Evolutionary conservation across 2,329 filamentous ascomycete species (phyloP).

Genomic region (Alternaria solani): DNA sequence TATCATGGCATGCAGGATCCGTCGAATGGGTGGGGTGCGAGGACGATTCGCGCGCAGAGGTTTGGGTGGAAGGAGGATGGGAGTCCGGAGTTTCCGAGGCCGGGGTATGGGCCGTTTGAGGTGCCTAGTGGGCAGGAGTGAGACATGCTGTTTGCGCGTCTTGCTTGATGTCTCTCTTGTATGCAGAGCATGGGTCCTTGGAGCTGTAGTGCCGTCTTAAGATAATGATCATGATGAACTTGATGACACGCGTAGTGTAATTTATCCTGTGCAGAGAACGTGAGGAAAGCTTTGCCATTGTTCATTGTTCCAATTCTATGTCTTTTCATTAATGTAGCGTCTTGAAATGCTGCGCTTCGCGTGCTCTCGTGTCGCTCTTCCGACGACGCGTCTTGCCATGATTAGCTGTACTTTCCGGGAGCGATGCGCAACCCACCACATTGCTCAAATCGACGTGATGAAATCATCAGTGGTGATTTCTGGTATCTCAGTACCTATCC

Average conservation of each 20-base stretch:
- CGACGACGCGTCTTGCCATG: not conserved
- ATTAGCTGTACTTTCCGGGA: not conserved
- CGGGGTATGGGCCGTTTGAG: slow-evolving; percentile 59
- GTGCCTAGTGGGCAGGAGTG: slow-evolving; percentile 36
- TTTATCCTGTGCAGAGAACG: not conserved
- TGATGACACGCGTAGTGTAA: too few relatives aligned
- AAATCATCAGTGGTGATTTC: accelerated
- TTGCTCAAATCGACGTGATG: not conserved
- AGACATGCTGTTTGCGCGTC: not conserved
- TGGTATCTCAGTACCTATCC: accelerated
- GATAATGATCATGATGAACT: not conserved
- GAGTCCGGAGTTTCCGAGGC: slow-evolving; percentile 57
- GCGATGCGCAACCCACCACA: not conserved
- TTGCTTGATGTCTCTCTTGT: not conserved
- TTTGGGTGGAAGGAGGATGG: slow-evolving; percentile 60
- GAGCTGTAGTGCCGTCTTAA: not conserved
- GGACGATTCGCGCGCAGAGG: slow-evolving; percentile 59
- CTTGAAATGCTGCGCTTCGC: not conserved
- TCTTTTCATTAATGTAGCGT: not conserved
- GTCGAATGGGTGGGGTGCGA: slow-evolving; percentile 56
- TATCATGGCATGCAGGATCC: slow-evolving; percentile 62
- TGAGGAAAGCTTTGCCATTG: not conserved
- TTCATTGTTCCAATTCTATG: not conserved
- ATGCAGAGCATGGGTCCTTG: too few relatives aligned
- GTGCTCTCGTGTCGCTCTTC: not conserved